Conservation (phyloP, 2,329 filamentous ascomycete species). For the Penicillium sp. region DNA sequence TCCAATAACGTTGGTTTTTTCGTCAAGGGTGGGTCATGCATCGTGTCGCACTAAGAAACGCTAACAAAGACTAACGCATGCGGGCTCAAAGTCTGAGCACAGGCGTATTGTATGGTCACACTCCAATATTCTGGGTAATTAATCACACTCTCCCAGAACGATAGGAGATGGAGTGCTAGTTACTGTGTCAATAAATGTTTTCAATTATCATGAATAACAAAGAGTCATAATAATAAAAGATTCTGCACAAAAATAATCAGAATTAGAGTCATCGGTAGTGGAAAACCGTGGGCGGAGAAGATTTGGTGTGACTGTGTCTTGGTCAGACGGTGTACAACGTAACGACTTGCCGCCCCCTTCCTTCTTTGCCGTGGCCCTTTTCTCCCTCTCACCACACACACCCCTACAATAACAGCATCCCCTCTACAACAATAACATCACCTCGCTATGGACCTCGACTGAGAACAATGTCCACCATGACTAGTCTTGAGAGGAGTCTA, state of each 20-base stretch:
- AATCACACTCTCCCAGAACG: neutral
- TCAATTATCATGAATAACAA: neutral
- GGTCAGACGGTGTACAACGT: slow-evolving; percentile 7
- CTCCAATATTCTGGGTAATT: neutral
- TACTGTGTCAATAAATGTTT: neutral
- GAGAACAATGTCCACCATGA: slow-evolving; percentile 29
- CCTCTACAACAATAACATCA: neutral
- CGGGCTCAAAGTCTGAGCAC: neutral
- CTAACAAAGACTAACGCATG: neutral
- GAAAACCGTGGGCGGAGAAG: neutral
- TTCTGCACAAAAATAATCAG: neutral
- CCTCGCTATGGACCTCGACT: slow-evolving; percentile 14
- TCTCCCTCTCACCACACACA: slow-evolving; percentile 9
- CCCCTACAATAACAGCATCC: neutral
- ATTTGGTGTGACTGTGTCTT: neutral
- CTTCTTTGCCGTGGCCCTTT: slow-evolving; percentile 11
- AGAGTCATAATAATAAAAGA: neutral
- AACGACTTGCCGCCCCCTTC: neutral
- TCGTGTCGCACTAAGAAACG: neutral
- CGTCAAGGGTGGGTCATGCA: neutral
- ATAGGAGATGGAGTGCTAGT: neutral
- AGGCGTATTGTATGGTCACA: slow-evolving; percentile 8
- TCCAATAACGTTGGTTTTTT: neutral
- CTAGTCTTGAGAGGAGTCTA: slow-evolving; percentile 38
- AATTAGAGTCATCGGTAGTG: neutral